phyloP scores from a whole-genome alignment of 257 asterid species.

The Ehretia macrophylla region DNA sequence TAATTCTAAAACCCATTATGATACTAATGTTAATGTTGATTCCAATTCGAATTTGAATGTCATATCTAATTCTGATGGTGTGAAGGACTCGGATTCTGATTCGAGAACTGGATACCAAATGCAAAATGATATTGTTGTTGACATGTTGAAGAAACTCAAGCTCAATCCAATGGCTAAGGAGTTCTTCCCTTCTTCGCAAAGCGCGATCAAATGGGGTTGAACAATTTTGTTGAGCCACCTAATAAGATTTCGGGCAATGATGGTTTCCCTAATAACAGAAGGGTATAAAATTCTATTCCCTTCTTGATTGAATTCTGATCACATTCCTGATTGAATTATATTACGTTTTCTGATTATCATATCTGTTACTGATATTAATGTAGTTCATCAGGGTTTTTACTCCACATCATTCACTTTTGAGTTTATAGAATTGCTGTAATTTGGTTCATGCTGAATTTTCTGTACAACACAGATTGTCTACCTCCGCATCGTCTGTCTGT shows the following conservation, averaged over 20 bases:
- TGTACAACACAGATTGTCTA: too few species aligned
- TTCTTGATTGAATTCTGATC: not conserved
- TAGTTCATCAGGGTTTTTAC: too few species aligned
- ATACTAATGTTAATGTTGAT: constrained; percentile 24
- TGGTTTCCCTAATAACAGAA: constrained; percentile 48
- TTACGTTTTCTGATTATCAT: too few species aligned
- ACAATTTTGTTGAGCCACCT: constrained; percentile 38
- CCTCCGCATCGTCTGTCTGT: too few species aligned
- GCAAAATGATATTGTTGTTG: constrained; percentile 60
- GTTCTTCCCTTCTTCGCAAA: constrained; percentile 70
- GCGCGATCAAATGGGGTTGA: constrained; percentile 46
- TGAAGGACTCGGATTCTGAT: constrained; percentile 45
- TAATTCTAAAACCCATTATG: too few species aligned
- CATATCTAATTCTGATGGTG: constrained; percentile 22
- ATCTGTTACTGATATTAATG: too few species aligned
- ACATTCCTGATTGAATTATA: too few species aligned
- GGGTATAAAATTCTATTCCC: constrained; percentile 47
- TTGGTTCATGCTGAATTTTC: too few species aligned
- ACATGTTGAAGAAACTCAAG: constrained; percentile 68
- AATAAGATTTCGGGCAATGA: constrained; percentile 46
- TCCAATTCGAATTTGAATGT: constrained; percentile 9
- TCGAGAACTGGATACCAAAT: constrained; percentile 54
- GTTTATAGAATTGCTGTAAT: too few species aligned
- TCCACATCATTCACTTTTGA: too few species aligned
- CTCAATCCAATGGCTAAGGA: constrained; percentile 91